These are phyloP conservation scores for Aspergillus saccharolyticus DNA, from an alignment of 495 filamentous ascomycete species.

Conservation along the genomic window DNA sequence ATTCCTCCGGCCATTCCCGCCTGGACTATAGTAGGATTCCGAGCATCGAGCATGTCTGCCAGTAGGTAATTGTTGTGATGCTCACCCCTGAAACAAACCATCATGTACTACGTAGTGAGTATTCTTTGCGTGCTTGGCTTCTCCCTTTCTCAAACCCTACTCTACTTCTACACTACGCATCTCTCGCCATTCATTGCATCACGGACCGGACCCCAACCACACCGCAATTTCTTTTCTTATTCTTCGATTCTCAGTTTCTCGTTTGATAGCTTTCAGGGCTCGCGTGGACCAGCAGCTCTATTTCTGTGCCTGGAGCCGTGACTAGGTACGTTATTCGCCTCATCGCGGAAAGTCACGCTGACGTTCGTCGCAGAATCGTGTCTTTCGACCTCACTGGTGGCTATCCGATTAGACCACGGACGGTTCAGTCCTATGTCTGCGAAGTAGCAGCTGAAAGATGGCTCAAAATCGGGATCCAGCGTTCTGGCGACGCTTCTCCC, in stretches of 20 bases:
- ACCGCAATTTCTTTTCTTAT: neutral
- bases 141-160: neutral
- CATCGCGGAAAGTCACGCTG: neutral
- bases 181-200: neutral
- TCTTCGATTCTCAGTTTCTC: neutral
- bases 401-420: neutral
- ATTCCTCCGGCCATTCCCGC: neutral
- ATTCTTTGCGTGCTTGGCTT: too few relatives aligned
- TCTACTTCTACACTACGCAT: neutral
- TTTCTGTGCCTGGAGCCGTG: neutral
- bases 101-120: too few relatives aligned
- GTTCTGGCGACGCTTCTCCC: slow-evolving; percentile 60
- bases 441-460: slow-evolving; percentile 20
- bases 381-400: too few relatives aligned
- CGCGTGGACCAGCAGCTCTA: neutral
- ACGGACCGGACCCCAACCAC: neutral
- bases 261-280: neutral
- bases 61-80: neutral
- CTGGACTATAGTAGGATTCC: neutral
- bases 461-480: slow-evolving; percentile 51
- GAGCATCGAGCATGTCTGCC: too few relatives aligned
- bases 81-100: neutral
- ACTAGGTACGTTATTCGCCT: neutral
- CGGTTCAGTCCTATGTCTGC: slow-evolving; percentile 3
- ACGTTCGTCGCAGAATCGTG: neutral